Base-by-base conservation (phyloP, 1,284 basidiomycete species). In the Entoloma clypeatum region DNA sequence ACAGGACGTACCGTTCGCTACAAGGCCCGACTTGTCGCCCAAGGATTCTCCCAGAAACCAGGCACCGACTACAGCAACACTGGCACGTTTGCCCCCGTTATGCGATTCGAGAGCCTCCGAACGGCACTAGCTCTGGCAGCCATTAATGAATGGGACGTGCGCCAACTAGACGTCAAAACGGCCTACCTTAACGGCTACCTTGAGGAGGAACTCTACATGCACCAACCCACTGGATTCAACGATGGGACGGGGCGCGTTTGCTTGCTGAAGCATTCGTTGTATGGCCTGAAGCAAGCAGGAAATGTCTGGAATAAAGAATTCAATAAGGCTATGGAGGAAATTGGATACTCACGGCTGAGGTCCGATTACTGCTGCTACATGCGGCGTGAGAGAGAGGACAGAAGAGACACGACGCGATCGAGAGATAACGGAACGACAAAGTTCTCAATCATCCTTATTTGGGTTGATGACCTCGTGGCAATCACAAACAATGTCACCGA, bases 11-110 rank as follows among this genome's bases (percentile, higher is more conserved):
- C n/a, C n/a, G n/a, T n/a, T n/a, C n/a, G n/a, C n/a, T n/a, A n/a
- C n/a, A n/a, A n/a, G n/a, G n/a, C n/a, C n/a, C n/a, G n/a, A n/a
- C n/a, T n/a, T n/a, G n/a, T n/a, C n/a, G n/a, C n/a, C n/a, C n/a
- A n/a, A n/a, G n/a, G n/a, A n/a, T n/a, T n/a, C n/a, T n/a, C n/a
- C n/a, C n/a, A n/a, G n/a, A n/a, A n/a, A n/a, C n/a, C n/a, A n/a
- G n/a, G n/a, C n/a, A n/a, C n/a, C n/a, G n/a, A n/a, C n/a, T n/a
- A n/a, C n/a, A n/a, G n/a, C n/a, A n/a, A n/a, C n/a, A n/a, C n/a
- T n/a, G n/a, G n/a, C n/a, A 68, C 63, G 1, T 68, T 58, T 43
- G 48, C 66, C 1, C 68, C 66, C 1, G 60, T 67, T 0, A 60
- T 59, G 27, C 44, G 55, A 17, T 53, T 61, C 13, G 45, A 53